These are phyloP conservation scores for Centaurea solstitialis DNA, from an alignment of 129 eudicot genomes.

Conservation along the genomic window DNA sequence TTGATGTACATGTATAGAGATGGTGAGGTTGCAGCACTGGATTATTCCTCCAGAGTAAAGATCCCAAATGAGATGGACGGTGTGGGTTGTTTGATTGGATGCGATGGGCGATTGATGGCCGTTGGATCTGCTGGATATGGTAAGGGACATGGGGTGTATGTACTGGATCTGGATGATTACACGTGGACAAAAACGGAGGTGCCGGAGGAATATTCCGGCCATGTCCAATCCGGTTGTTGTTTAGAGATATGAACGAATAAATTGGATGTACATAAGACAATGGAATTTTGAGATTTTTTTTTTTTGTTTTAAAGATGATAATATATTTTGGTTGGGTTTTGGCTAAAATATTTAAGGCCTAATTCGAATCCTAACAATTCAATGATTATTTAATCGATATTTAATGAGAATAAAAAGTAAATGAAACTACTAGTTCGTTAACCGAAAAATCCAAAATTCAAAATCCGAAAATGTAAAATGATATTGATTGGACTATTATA, in stretches of 20 bases:
- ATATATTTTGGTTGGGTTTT: too few species aligned
- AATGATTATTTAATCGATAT: too few species aligned
- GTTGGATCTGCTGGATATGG: slow-evolving; percentile 57
- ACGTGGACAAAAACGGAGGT: slow-evolving; percentile 53
- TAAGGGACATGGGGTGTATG: slow-evolving; percentile 40
- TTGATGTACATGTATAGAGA: slow-evolving; percentile 45
- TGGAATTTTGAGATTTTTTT: not conserved
- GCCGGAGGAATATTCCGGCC: slow-evolving; percentile 55
- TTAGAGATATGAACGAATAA: slow-evolving; percentile 40
- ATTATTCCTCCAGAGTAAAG: slow-evolving; percentile 41
- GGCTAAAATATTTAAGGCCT: too few species aligned
- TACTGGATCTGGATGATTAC: slow-evolving; percentile 45
- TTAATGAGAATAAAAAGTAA: too few species aligned
- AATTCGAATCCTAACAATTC: too few species aligned
- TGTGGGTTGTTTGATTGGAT: slow-evolving; percentile 49
- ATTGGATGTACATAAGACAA: not conserved
- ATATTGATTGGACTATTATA: too few species aligned
- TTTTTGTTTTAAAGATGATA: not conserved
- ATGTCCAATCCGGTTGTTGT: slow-evolving; percentile 79
- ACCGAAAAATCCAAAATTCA: too few species aligned
- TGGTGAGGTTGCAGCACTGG: slow-evolving; percentile 33
- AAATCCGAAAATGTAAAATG: too few species aligned
- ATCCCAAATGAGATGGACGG: slow-evolving; percentile 40
- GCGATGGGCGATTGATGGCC: slow-evolving; percentile 53
- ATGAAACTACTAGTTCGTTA: too few species aligned